Percentiles rank a stretch among this genome's conserved stretches.
Conservation (phyloP, 2,329 filamentous ascomycete genomes). For the Sarocladiaceae sp. region DNA sequence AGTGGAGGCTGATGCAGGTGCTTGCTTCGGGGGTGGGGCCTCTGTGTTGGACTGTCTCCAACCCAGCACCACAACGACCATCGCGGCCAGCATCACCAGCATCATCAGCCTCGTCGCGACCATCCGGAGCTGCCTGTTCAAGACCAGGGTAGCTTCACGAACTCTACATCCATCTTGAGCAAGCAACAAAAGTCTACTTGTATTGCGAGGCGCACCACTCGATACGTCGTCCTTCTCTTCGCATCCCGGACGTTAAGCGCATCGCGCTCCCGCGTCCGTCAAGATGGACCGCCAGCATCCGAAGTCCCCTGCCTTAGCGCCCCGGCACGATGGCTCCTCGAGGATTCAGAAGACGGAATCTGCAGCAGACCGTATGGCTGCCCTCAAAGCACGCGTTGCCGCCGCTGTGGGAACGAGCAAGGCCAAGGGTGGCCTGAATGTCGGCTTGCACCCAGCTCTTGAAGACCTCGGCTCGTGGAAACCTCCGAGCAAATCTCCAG, state of each 20-base stretch:
- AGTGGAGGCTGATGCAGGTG: not conserved
- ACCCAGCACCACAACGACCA: not conserved
- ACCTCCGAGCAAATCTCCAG: constrained; percentile 14
- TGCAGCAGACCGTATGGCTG: constrained; percentile 62
- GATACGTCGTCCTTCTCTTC: too few relatives aligned
- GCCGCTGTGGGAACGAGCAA: constrained; percentile 61
- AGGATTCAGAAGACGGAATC: constrained; percentile 51
- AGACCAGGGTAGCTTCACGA: too few relatives aligned
- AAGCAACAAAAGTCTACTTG: too few relatives aligned
- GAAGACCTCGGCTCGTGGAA: constrained; percentile 47
- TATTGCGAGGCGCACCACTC: too few relatives aligned
- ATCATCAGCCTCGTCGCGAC: not conserved
- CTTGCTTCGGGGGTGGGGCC: not conserved
- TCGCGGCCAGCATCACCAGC: constrained; percentile 6
- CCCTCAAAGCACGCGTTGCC: constrained; percentile 72
- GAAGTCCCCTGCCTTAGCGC: constrained; percentile 45
- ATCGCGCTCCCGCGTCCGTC: not conserved
- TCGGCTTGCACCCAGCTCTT: constrained; percentile 72
- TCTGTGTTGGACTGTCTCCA: not conserved
- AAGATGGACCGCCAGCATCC: constrained; percentile 45
- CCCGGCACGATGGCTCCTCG: constrained; percentile 47
- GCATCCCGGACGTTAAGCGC: not conserved
- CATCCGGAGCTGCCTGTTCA: too few relatives aligned
- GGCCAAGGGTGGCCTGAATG: constrained; percentile 62
- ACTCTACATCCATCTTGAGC: too few relatives aligned